Percentiles rank a stretch among this genome's conserved stretches.
Evolutionary conservation across 768 basidiomycete genomes (phyloP).

Genomic region (Cystofilobasidium capitatum): DNA sequence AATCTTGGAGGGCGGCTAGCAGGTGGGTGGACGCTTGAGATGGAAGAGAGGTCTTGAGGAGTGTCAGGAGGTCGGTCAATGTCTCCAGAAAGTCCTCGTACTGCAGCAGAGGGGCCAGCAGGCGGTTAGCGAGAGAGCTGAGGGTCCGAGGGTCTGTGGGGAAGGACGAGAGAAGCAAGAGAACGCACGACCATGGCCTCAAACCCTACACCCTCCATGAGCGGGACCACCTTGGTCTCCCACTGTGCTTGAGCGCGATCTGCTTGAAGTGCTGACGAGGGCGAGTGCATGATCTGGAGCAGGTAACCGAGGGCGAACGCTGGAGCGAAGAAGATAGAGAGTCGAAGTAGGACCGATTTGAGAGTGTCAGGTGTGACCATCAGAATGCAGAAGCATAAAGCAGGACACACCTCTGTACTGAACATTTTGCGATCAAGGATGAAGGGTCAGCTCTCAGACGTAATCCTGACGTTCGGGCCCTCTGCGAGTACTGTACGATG

Average conservation of each 20-base stretch:
- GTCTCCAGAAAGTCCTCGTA: not conserved
- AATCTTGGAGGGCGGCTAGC: not conserved
- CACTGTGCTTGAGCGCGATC: not conserved
- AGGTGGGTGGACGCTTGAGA: not conserved
- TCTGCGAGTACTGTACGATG: too few relatives aligned
- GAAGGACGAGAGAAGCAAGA: not conserved
- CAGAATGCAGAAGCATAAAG: too few relatives aligned
- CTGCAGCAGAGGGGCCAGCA: too few relatives aligned
- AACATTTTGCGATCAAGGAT: not conserved
- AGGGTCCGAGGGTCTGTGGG: not conserved
- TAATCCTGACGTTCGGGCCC: too few relatives aligned
- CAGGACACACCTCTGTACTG: not conserved
- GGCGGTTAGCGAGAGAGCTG: not conserved
- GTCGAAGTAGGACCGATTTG: not conserved
- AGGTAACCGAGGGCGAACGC: not conserved
- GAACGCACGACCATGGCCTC: constrained; percentile 1
- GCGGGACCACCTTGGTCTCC: not conserved
- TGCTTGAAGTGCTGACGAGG: not conserved
- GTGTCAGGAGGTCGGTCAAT: not conserved
- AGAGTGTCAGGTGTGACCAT: not conserved
- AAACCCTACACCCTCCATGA: not conserved
- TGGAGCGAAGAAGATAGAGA: not conserved
- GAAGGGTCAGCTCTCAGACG: too few relatives aligned
- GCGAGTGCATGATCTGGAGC: not conserved
- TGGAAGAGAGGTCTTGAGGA: not conserved